Base-by-base conservation (phyloP, 805 yeast genomes). In the Nakazawaea laoshanensis region DNA sequence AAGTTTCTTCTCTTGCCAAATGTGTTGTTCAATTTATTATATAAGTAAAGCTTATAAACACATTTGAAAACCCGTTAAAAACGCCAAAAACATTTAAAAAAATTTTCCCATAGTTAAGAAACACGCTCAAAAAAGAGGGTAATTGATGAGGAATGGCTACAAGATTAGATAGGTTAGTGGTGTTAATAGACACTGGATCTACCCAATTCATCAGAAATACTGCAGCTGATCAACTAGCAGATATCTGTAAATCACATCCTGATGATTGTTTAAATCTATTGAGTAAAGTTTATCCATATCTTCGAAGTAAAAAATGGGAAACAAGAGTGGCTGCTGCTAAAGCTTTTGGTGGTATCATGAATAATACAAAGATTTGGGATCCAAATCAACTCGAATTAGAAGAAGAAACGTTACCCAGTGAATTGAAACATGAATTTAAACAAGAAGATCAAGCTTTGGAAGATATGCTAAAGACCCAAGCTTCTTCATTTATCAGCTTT, bases 211-310 rank as follows among this genome's bases (percentile, higher is more conserved):
- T 92, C 27, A 71, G 97, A 43, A 86, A 85, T 49, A 85, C 96
- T 7, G 99, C 98, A 1, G 97, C 97, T 2, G 96, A 89, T 49
- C 99, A 92, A 58, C 65, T 92, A 43, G 85, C 95, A 4, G 97
- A 89, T 44, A 67, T 94, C 24, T 96, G 96, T 18, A 82, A 82
- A 53, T 81, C 82, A 27, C 97, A 92, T 49, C 96, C 97, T 0
- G 97, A 89, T 49, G 97, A 92, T 47, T 74, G 84, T 14, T 65
- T 86, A 33, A 80, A 80, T 37, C 60, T 92, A 26, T 59, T 92
- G 21, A 85, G 95, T 11, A 67, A 97, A 38, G 95, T 92, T 1
- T 85, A 87, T 46, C 97, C 99, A 0, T 92, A 77, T 52, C 64
- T 92, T 38, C 71, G 76, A 47, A 75, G 86, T 17, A 69, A 65